Base-by-base conservation (phyloP, 805 yeast species). In the Isabelozyma pseudorhagii region DNA sequence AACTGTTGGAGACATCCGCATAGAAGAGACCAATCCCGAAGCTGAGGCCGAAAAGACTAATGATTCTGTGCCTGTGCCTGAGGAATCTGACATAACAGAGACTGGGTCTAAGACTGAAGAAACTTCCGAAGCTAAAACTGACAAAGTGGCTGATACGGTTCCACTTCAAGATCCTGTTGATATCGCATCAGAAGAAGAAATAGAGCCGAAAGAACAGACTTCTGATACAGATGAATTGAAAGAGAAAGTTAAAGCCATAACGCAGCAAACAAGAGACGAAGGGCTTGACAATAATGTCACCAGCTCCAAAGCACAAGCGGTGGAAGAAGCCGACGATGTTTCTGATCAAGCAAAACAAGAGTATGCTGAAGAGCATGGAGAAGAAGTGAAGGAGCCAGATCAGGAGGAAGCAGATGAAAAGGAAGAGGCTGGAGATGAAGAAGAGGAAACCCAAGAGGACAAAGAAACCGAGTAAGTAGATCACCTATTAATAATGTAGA, bases 261-360 rank as follows among this genome's bases (percentile, higher is more conserved):
- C 18, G 8, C 38, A 42, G 49, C 44, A 56, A 60, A 18, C 48
- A n/a, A 28, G 28, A 17, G 45, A 42, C 13, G 36, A 27, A 11
- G 38, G 38, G 3, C 8, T 46, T 18, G 49, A 45, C n/a, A 17
- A 21, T 8, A 54, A 51, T 40, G 50, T 46, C 17, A 54, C 51
- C 39, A 43, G 36, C 14, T 56, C 48, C 11, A 59, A 51, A 38
- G 59, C 49, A 46, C 50, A 48, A 41, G 57, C 46, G 2, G 46
- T 38, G 17, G 52, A 48, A 17, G 57, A 52, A n/a, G 44, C 55
- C 25, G 59, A 46, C 11, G 46, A 21, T 27, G 48, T 34, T 36
- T 39, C 46, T 18, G 43, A 54, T 13, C 50, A 47, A 45, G 47
- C 42, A 8, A 50, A 46, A 8, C 54, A 47, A 43, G 55, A 56